Evolutionary conservation across 306 rosid genomes (phyloP).

Genomic region (Begonia peltatifolia): DNA sequence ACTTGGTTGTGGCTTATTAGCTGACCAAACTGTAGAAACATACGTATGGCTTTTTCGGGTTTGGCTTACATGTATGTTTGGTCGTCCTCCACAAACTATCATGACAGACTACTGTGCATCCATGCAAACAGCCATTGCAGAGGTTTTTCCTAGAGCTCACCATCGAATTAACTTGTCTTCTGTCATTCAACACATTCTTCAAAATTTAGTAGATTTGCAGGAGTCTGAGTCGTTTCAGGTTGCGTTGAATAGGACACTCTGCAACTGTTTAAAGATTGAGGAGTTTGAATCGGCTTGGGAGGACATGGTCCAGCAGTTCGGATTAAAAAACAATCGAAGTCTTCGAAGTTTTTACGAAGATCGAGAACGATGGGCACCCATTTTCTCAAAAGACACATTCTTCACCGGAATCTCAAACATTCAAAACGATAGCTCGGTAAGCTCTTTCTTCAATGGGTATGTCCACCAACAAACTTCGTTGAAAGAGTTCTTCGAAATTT

Average conservation of each 20-base stretch:
- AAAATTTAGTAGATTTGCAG: conserved; percentile 44
- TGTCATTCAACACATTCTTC: conserved; percentile 57
- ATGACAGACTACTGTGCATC: conserved; percentile 56
- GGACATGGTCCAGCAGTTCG: conserved; percentile 45
- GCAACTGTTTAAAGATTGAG: conserved; percentile 45
- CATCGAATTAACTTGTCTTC: conserved; percentile 50
- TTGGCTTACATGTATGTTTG: conserved; percentile 88
- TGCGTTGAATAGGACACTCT: conserved; percentile 33
- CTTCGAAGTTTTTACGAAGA: conserved; percentile 47
- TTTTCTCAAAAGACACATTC: conserved; percentile 63
- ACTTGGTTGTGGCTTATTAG: conserved; percentile 79
- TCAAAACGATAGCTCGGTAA: conserved; percentile 31
- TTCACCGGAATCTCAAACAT: conserved; percentile 64
- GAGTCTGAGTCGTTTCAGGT: conserved; percentile 53
- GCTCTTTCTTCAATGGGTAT: conserved; percentile 46
- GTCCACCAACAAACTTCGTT: conserved; percentile 63
- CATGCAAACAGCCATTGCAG: conserved; percentile 58
- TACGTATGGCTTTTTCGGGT: conserved; percentile 89
- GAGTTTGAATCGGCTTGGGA: conserved; percentile 89
- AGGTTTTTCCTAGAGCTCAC: conserved; percentile 90
- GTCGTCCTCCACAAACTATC: conserved; percentile 89
- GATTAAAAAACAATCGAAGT: conserved; percentile 41
- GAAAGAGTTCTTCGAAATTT: conserved; percentile 52
- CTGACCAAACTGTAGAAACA: conserved; percentile 66
- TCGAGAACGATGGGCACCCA: conserved; percentile 79